Percentiles rank a stretch among this genome's conserved stretches.
Conservation (phyloP, 305 asterid species). For the Fraxinus sp. region DNA sequence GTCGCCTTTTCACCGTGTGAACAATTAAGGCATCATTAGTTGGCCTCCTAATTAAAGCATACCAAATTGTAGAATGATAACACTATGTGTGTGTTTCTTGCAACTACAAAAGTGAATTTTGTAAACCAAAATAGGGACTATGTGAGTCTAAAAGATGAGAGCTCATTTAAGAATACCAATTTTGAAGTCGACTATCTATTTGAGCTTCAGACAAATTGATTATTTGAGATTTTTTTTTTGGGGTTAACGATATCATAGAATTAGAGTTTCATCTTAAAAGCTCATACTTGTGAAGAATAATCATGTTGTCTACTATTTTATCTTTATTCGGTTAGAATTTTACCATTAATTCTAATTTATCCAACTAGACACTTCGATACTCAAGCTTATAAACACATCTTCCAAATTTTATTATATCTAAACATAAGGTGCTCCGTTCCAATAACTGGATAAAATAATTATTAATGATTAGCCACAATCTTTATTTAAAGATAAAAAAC, state of each 20-base stretch:
- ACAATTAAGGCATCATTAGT: slow-evolving; percentile 23
- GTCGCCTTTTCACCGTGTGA: slow-evolving; percentile 21
- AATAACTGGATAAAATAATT: background rate
- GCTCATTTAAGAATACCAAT: background rate
- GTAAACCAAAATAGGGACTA: too few species aligned
- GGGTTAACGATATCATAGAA: too few species aligned
- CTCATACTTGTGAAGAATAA: too few species aligned
- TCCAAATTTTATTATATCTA: background rate
- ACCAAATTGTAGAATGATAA: background rate
- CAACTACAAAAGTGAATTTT: too few species aligned
- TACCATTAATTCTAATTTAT: background rate
- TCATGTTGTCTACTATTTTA: background rate
- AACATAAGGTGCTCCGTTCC: background rate
- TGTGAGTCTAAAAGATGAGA: too few species aligned
- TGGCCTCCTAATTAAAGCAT: too few species aligned
- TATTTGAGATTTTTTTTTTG: background rate
- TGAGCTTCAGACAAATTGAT: too few species aligned
- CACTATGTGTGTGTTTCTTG: too few species aligned
- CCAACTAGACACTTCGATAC: too few species aligned
- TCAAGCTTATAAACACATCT: background rate
- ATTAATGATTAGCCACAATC: background rate
- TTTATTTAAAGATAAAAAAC: background rate
- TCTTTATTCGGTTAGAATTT: background rate
- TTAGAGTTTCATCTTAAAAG: background rate
- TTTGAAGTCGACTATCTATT: background rate